phyloP scores from a whole-genome alignment of 2,329 filamentous ascomycete species.

The Hymenoscyphus linearis region DNA sequence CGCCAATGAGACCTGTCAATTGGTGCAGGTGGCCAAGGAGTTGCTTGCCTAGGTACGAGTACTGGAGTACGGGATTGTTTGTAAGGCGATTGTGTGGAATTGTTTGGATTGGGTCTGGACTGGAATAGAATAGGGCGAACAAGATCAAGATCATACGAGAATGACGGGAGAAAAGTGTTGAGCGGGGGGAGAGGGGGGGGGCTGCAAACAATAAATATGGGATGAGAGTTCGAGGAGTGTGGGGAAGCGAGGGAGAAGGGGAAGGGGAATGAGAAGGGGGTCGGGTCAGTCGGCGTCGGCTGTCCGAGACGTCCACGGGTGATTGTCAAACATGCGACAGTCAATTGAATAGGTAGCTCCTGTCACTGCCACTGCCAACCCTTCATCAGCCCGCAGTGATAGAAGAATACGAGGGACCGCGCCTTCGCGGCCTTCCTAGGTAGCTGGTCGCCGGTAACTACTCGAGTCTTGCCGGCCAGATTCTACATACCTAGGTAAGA shows the following conservation, averaged over 20 bases:
- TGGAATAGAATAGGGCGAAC: not conserved
- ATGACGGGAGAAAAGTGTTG: not conserved
- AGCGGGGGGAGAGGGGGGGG: too few relatives aligned
- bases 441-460: too few relatives aligned
- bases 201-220: not conserved
- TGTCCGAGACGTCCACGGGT: slow-evolving; percentile 1
- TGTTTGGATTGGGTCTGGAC: not conserved
- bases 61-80: too few relatives aligned
- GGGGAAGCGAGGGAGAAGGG: not conserved
- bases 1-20: not conserved
- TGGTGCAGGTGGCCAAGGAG: too few relatives aligned
- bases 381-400: too few relatives aligned
- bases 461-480: too few relatives aligned
- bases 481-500: too few relatives aligned
- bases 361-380: too few relatives aligned
- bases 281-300: not conserved
- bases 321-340: not conserved
- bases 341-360: too few relatives aligned
- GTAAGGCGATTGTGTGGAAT: not conserved
- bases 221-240: not conserved
- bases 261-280: not conserved
- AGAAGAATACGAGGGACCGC: too few relatives aligned
- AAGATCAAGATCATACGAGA: not conserved
- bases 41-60: too few relatives aligned
- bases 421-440: too few relatives aligned